Evolutionary conservation across 2,329 filamentous ascomycete species (phyloP).

Genomic region (Hypocreales sp.): DNA sequence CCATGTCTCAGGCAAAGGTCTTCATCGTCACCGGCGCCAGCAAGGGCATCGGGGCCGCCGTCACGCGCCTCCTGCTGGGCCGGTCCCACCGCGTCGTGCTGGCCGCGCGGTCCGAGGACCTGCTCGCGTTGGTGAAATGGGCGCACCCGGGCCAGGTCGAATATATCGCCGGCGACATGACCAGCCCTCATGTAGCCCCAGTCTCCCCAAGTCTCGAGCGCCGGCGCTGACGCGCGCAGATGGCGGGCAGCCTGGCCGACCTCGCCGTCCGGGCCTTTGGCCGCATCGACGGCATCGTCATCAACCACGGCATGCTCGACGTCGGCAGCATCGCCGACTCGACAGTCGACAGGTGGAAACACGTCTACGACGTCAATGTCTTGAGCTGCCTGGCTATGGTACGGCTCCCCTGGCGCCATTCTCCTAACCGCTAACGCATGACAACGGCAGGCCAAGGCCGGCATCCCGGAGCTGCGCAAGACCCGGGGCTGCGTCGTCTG

Average conservation of each 20-base stretch:
- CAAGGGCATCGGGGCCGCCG: constrained; percentile 44
- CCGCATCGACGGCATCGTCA: constrained; percentile 61
- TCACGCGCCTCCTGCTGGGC: constrained; percentile 34
- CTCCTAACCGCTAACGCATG: too few species aligned
- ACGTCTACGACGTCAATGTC: constrained; percentile 69
- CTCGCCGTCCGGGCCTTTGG: constrained; percentile 54
- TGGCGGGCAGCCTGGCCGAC: constrained; percentile 46
- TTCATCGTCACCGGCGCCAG: constrained; percentile 56
- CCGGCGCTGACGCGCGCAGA: constrained; percentile 15
- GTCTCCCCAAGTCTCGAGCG: too few species aligned
- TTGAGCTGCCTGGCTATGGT: constrained; percentile 72
- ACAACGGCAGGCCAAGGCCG: constrained; percentile 52
- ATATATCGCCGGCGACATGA: constrained; percentile 39
- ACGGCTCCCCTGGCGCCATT: too few species aligned
- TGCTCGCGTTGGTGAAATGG: constrained; percentile 34
- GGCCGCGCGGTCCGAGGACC: constrained; percentile 35
- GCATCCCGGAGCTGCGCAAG: constrained; percentile 52
- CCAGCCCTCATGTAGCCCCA: constrained; percentile 30
- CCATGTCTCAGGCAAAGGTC: too few species aligned
- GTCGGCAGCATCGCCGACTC: constrained; percentile 58
- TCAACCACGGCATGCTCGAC: constrained; percentile 78
- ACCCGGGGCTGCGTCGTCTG: constrained; percentile 59
- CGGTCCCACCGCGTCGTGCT: constrained; percentile 42
- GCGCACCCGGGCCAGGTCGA: constrained; percentile 37
- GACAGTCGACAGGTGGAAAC: constrained; percentile 59